Evolutionary conservation across 805 yeast species (phyloP).

Genomic region (Yamadazyma insecticola): DNA sequence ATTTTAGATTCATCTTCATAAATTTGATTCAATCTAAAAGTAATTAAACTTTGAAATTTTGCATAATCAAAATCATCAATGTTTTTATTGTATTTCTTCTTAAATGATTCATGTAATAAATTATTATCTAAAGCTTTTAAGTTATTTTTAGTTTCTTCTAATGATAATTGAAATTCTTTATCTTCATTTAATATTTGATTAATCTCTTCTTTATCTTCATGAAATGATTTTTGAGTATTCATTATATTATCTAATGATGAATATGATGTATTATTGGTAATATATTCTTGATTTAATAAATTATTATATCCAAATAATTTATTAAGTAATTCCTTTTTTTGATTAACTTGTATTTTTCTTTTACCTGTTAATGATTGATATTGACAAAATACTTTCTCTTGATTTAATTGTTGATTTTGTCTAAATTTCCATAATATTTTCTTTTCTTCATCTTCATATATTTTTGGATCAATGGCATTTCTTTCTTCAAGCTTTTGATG

Average conservation of each 20-base stretch:
- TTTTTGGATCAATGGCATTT: slow-evolving; percentile 3
- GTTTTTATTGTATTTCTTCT: background rate
- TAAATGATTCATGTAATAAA: slow-evolving; percentile 3
- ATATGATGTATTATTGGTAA: slow-evolving; percentile 38
- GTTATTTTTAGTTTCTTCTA: slow-evolving; percentile 20
- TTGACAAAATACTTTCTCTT: slow-evolving; percentile 30
- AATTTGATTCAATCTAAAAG: slow-evolving; percentile 16
- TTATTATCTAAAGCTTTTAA: slow-evolving; percentile 9
- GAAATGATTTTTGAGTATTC: slow-evolving; percentile 34
- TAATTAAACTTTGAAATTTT: slow-evolving; percentile 19
- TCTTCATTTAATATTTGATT: slow-evolving; percentile 28
- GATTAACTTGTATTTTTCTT: slow-evolving; percentile 36
- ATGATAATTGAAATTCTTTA: slow-evolving; percentile 18
- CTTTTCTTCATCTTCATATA: slow-evolving; percentile 18
- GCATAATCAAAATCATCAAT: slow-evolving; percentile 21
- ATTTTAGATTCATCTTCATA: slow-evolving; percentile 11
- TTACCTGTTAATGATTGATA: slow-evolving; percentile 28
- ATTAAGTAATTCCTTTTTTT: slow-evolving; percentile 35
- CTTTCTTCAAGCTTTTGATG: slow-evolving; percentile 3
- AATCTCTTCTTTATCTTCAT: slow-evolving; percentile 41
- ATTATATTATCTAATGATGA: slow-evolving; percentile 32
- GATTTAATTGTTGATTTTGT: slow-evolving; percentile 27
- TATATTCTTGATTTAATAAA: slow-evolving; percentile 33
- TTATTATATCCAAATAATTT: slow-evolving; percentile 37
- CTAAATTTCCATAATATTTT: slow-evolving; percentile 23